Percentiles rank a stretch among this genome's conserved stretches.
Conservation (phyloP, 2,329 filamentous ascomycete species). For the Fusarium citri region DNA sequence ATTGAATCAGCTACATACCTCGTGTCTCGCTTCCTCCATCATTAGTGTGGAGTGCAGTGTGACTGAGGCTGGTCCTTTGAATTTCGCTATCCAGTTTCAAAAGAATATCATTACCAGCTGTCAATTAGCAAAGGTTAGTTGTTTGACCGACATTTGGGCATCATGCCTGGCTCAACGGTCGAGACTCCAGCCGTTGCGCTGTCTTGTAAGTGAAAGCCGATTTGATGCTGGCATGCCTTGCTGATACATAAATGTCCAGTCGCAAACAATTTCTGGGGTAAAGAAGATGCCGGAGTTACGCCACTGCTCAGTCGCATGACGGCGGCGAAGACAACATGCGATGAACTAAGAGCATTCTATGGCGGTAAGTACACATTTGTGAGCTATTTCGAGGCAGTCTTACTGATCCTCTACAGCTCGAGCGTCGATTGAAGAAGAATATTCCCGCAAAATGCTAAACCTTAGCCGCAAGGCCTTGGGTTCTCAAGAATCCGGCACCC, state of each 20-base stretch:
- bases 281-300: conserved; percentile 94
- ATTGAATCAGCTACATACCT: conserved; percentile 28
- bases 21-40: conserved; percentile 32
- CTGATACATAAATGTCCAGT: conserved; percentile 63
- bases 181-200: conserved; percentile 74
- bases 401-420: conserved; percentile 67
- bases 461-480: conserved; percentile 90
- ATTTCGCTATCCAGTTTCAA: conserved; percentile 18
- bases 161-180: conserved; percentile 70
- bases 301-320: conserved; percentile 96
- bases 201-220: conserved; percentile 65
- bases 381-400: not conserved
- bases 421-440: conserved; percentile 95
- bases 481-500: conserved; percentile 84
- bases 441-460: conserved; percentile 86
- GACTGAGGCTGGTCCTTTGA: conserved; percentile 41
- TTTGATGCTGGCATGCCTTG: not conserved
- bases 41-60: conserved; percentile 32
- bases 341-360: conserved; percentile 94
- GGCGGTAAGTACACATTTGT: conserved; percentile 64
- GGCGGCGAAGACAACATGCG: conserved; percentile 91
- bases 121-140: not conserved
- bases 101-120: conserved; percentile 6
- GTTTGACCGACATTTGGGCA: conserved; percentile 42
- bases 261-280: conserved; percentile 99